Evolutionary conservation across 805 yeast species (phyloP).

Genomic region (Nakazawaea pomicola): DNA sequence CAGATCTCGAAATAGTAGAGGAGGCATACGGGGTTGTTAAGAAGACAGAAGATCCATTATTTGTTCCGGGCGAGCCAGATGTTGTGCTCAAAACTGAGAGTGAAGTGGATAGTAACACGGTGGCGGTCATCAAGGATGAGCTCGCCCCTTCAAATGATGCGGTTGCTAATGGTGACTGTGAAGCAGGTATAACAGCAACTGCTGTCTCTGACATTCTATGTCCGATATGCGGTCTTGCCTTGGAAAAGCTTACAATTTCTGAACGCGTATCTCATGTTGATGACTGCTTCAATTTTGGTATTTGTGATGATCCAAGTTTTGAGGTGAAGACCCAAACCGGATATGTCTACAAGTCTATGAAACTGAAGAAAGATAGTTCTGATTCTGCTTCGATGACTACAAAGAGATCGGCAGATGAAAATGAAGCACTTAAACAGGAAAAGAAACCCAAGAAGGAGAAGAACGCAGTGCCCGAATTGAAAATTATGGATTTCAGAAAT

Average conservation of each 20-base stretch:
- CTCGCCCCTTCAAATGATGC: too few relatives aligned
- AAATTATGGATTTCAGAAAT: conserved; percentile 40
- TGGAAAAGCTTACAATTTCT: conserved; percentile 34
- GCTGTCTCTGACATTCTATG: conserved; percentile 26
- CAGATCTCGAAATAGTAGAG: conserved; percentile 7
- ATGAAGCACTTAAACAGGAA: conserved; percentile 12
- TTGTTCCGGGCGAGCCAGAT: background rate
- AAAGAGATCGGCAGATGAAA: conserved; percentile 9
- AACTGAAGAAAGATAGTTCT: conserved; percentile 6
- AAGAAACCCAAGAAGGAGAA: conserved; percentile 19
- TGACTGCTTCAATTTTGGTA: conserved; percentile 34
- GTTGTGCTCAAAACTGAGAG: too few relatives aligned
- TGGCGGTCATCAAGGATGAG: too few relatives aligned
- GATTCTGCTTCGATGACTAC: background rate
- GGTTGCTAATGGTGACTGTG: background rate
- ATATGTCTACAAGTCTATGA: conserved; percentile 19
- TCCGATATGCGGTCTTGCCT: conserved; percentile 44
- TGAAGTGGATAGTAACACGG: background rate
- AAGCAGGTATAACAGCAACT: too few relatives aligned
- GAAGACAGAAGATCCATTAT: too few relatives aligned
- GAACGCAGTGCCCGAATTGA: conserved; percentile 48
- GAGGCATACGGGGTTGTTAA: background rate
- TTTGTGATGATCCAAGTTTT: conserved; percentile 1
- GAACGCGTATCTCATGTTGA: conserved; percentile 53
- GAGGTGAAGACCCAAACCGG: conserved; percentile 18